Percentiles rank a stretch among this genome's conserved stretches.
Evolutionary conservation across 2,329 filamentous ascomycete species (phyloP).

Genomic region (Aspergillus sp.): DNA sequence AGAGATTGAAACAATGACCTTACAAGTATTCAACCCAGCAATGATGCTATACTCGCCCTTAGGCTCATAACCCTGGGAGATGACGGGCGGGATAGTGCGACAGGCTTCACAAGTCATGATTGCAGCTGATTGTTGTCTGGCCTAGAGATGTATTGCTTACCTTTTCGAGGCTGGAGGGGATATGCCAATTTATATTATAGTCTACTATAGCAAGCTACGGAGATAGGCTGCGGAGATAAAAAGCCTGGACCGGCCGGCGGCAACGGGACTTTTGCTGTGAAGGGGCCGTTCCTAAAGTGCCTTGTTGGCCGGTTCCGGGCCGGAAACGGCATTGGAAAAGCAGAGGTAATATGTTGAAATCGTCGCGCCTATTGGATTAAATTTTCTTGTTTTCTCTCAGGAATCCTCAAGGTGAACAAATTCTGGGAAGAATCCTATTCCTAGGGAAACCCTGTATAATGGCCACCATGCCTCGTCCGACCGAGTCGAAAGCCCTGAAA

Average conservation of each 20-base stretch:
- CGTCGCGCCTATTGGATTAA: background rate
- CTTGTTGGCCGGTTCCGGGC: background rate
- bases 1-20: background rate
- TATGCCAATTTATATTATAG: background rate
- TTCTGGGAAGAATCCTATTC: no score
- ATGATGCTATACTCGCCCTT: slow-evolving; percentile 60
- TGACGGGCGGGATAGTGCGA: slow-evolving; percentile 49
- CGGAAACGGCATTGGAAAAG: background rate
- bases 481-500: background rate
- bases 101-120: slow-evolving; percentile 34
- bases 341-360: background rate
- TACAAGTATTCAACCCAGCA: slow-evolving; percentile 57
- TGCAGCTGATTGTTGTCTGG: no score
- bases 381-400: background rate
- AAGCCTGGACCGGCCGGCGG: background rate
- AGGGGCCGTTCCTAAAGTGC: background rate
- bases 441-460: no score
- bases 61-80: slow-evolving; percentile 54
- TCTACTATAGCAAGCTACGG: no score
- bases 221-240: background rate
- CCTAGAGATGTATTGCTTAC: no score
- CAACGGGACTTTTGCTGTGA: background rate
- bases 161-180: background rate
- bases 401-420: no score
- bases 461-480: background rate